These are phyloP conservation scores for Olyra latifolia DNA, from an alignment of 176 grass and related monocot genomes.

Conservation along the genomic window DNA sequence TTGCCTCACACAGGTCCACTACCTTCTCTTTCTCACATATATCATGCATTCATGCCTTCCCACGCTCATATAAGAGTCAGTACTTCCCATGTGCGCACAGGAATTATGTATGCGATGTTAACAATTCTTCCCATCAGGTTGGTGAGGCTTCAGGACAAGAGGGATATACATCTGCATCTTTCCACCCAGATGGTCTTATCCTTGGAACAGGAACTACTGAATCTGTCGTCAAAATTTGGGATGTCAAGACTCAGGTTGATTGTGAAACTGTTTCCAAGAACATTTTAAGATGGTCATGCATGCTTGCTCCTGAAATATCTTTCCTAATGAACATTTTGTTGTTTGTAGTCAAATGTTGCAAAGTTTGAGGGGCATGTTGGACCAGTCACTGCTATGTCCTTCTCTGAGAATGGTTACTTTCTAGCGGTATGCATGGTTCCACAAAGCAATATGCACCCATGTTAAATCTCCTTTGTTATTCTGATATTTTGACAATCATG, in stretches of 20 bases:
- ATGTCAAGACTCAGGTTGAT: conserved; percentile 94
- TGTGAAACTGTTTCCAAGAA: conserved; percentile 8
- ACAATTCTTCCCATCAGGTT: conserved; percentile 53
- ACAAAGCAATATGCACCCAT: conserved; percentile 1
- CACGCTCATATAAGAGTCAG: neutral
- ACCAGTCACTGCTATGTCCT: conserved; percentile 91
- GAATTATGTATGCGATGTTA: conserved; percentile 10
- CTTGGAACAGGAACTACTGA: conserved; percentile 94
- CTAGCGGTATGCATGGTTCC: conserved; percentile 70
- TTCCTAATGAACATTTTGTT: conserved; percentile 41
- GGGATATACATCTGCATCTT: conserved; percentile 86
- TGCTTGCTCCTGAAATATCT: conserved; percentile 18
- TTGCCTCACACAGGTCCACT: conserved; percentile 83
- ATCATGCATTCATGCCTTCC: neutral
- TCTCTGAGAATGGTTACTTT: conserved; percentile 99
- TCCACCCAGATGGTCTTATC: conserved; percentile 98
- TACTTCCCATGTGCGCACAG: neutral
- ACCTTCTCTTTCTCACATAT: neutral
- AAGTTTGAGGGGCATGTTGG: conserved; percentile 92
- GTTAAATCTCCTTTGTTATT: conserved; percentile 21
- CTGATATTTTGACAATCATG: conserved; percentile 24
- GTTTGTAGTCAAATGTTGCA: conserved; percentile 75
- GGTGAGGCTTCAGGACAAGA: conserved; percentile 68
- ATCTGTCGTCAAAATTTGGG: conserved; percentile 94
- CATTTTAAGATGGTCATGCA: conserved; percentile 16